Evolutionary conservation across 2,329 filamentous ascomycete species (phyloP), one percentile per base, ranked within the genome.

Genomic region (Cytospora schulzeri): DNA sequence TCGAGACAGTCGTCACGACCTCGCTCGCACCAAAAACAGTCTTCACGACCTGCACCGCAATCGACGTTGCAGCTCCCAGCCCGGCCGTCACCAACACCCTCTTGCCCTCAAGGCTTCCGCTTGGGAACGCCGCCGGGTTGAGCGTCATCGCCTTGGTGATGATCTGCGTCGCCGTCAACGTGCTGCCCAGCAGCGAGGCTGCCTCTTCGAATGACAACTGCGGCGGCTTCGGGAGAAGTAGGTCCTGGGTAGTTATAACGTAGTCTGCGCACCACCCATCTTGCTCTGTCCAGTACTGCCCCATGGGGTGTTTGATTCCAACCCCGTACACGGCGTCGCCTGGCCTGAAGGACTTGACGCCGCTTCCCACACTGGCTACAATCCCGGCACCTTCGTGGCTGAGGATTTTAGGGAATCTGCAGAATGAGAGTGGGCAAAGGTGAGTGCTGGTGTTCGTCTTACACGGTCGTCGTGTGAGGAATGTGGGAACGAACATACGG

Each of bases 1-100:
- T 84, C 4, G 83, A 85, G 0, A 82, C 81, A 0, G 83, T 84
- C 0, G 82, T 77, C 54, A 86, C 80, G 61, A 86, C 74, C 55
- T 74, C 78, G 0, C 71, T 71, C 1, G 79, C 83, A 0, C 79
- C 76, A 56, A 82, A 85, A 3, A 80, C 75, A 33, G 82, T 80
- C 68, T 81, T 83, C 3, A 82, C 79, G 2, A 85, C 70, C 71
- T 86, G 83, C 29, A 80, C 76, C 0, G 74, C 80, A 29, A 79
- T 71, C 2, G 76, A 74, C 0, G 84, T 83, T 0, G 78, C 80
- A 1, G 77, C 80, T 60, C 82, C 79, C 45, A 86, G 75, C 0
- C 78, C 83, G 2, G 75, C 84, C 0, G 81, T 77, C 8, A 86
- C 75, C 64, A 82, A 83, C 1, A 83, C 81, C 1, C 81, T 84